Evolutionary conservation across 169 alveolate species (phyloP).

Genomic region (Plasmodium knowlesi): DNA sequence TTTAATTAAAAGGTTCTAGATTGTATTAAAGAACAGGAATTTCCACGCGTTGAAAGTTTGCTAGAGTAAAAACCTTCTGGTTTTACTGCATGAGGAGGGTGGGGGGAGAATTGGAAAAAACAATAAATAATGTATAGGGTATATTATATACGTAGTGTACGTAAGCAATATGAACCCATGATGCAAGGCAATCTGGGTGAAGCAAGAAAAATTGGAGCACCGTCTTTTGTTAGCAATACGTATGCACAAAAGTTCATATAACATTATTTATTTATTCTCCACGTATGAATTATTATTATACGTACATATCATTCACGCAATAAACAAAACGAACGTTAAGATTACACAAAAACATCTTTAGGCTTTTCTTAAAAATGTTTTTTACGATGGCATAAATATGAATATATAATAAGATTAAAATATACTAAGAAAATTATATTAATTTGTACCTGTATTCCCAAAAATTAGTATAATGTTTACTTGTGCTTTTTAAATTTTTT

Average conservation of each 20-base stretch:
- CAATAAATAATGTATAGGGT: neutral
- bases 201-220: neutral
- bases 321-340: neutral
- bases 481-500: neutral
- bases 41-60: neutral
- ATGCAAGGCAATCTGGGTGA: neutral
- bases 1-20: neutral
- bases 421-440: neutral
- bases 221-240: neutral
- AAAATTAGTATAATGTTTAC: neutral
- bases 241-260: neutral
- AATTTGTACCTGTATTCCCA: neutral
- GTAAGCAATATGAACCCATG: neutral
- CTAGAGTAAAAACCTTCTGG: neutral
- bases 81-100: neutral
- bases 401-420: neutral
- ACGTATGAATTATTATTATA: no score
- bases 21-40: neutral
- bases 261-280: neutral
- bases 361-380: neutral
- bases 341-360: neutral
- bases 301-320: neutral
- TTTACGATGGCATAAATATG: neutral
- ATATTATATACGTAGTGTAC: neutral
- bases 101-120: neutral